phyloP scores from a whole-genome alignment of 176 grass and related monocot species.

The Bolboschoenus planiculmis region DNA sequence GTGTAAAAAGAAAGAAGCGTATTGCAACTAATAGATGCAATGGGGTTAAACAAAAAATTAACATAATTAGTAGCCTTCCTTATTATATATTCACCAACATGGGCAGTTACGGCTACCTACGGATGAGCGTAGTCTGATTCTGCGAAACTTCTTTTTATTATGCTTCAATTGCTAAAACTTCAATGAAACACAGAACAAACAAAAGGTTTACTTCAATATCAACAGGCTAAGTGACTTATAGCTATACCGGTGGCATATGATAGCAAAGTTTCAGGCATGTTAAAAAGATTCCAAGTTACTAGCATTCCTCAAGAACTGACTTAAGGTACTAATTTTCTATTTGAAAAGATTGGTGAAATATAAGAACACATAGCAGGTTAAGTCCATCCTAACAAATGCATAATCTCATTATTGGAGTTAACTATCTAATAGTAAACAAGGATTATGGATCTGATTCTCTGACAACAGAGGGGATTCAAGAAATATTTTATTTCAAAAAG shows the following conservation, averaged over 20 bases:
- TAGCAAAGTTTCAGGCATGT: not conserved
- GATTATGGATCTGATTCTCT: not conserved
- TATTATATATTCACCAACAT: constrained; percentile 2
- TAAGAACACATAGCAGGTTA: not conserved
- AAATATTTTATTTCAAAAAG: not conserved
- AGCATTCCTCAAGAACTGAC: not conserved
- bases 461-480: not conserved
- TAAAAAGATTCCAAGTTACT: constrained; percentile 3
- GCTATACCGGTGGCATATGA: not conserved
- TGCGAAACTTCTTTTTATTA: not conserved
- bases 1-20: not conserved
- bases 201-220: not conserved
- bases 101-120: not conserved
- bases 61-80: not conserved
- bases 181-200: not conserved
- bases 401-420: not conserved
- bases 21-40: not conserved
- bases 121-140: not conserved
- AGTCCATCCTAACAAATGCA: not conserved
- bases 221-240: not conserved
- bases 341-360: not conserved
- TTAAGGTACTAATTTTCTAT: not conserved
- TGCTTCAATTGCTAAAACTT: not conserved
- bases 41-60: not conserved
- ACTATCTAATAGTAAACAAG: not conserved